phyloP scores from a whole-genome alignment of 2,329 filamentous ascomycete species.

The Phoma sp. region DNA sequence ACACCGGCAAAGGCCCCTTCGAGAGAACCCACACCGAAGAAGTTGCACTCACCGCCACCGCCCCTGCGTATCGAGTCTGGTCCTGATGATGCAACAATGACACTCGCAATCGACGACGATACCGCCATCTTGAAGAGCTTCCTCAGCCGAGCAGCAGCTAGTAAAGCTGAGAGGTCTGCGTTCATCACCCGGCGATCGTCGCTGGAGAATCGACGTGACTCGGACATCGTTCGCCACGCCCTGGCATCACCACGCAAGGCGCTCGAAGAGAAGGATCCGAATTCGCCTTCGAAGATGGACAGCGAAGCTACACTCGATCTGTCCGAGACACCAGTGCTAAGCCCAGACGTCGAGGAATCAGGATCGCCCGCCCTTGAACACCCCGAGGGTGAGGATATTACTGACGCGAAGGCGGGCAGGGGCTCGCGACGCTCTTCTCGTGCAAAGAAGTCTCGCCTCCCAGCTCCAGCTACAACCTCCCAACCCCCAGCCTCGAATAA shows the following conservation, averaged over 20 bases:
- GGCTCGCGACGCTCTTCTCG: slow-evolving; percentile 45
- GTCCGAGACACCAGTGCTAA: slow-evolving; percentile 38
- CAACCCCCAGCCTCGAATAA: slow-evolving; percentile 45
- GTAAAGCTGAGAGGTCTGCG: slow-evolving; percentile 50
- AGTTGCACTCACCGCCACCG: slow-evolving; percentile 39
- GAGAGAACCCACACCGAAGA: slow-evolving; percentile 27
- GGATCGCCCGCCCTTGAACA: slow-evolving; percentile 25
- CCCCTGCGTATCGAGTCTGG: slow-evolving; percentile 31
- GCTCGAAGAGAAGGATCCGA: slow-evolving; percentile 57
- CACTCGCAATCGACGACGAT: slow-evolving; percentile 53
- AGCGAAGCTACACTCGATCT: slow-evolving; percentile 43
- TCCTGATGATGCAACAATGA: slow-evolving; percentile 41
- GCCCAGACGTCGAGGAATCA: slow-evolving; percentile 23
- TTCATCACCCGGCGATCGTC: slow-evolving; percentile 51
- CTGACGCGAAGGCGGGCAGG: slow-evolving; percentile 23
- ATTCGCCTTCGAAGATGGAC: slow-evolving; percentile 53
- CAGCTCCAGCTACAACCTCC: slow-evolving; percentile 33
- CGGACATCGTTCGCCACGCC: slow-evolving; percentile 55
- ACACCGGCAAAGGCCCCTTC: slow-evolving; percentile 22
- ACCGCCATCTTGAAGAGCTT: slow-evolving; percentile 60
- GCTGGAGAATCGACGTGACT: slow-evolving; percentile 56
- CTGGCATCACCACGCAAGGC: slow-evolving; percentile 55
- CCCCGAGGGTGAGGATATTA: slow-evolving; percentile 20
- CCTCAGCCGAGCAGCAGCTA: slow-evolving; percentile 57
- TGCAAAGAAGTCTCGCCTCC: slow-evolving; percentile 45